Evolutionary conservation across 2,329 filamentous ascomycete species (phyloP), one percentile per base, ranked within the genome.

Genomic region (Raffaelea ambrosiae): DNA sequence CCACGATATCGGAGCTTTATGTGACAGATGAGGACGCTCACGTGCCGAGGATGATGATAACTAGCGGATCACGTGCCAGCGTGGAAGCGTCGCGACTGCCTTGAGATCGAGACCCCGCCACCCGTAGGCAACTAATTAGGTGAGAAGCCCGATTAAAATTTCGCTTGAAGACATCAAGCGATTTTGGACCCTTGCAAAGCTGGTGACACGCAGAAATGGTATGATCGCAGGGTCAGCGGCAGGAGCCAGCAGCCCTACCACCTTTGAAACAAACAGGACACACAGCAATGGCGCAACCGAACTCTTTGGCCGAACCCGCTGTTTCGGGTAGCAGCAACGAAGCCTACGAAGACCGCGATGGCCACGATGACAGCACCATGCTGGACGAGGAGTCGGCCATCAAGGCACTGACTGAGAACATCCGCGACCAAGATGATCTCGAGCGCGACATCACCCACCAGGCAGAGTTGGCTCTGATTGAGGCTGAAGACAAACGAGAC

Each of bases 391-490:
- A 76, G 39, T 71, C 73, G 45, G 75, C 77, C 19, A 67, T 89
- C 23, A 71, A 73, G 49, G 76, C 76, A 40, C 67, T 89, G 38
- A 81, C 84, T 4, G 77, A 81, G 45, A 75, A 83, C 49, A 80
- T 93, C 20, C 81, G 88, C 49, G 82, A 95, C 58, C 91, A 97
- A 63, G 84, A 90, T 67, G 90, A 96, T 50, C 69, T 97, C 19
- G 91, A 96, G 64, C 78, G 88, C 52, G 89, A 95, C 59, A 94
- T 97, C 53, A 77, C 77, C 1, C 62, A 73, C 16, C 75, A 84
- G 55, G 81, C 79, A 4, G 81, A 75, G 47, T 67, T 74, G 18
- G 76, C 73, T 0, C 63, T 84, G 48, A 75, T 76, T 40, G 78
- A 82, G 48, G 73, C 73, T 38, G 81, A 84, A 52, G 79, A 84